Conservation (phyloP, 1,284 basidiomycete species). For the Sporisorium sorghi region DNA sequence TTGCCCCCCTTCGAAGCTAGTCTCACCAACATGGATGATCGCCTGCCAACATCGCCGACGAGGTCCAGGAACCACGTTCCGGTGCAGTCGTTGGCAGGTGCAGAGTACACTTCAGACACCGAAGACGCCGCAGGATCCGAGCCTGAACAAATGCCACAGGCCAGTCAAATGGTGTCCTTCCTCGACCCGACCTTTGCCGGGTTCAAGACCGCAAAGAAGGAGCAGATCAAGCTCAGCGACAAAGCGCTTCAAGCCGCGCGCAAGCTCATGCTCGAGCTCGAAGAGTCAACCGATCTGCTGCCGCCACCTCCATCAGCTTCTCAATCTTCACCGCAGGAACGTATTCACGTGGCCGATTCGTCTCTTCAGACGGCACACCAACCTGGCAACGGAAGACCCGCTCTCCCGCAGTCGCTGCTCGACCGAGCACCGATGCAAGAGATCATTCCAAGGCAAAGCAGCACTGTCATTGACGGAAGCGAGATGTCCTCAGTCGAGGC, state of each 20-base stretch:
- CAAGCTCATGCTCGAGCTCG: slow-evolving; percentile 33
- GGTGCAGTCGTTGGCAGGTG: neutral
- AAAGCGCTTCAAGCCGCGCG: slow-evolving; percentile 33
- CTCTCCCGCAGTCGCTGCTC: neutral
- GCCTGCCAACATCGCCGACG: slow-evolving; percentile 12
- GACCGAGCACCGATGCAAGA: slow-evolving; percentile 26
- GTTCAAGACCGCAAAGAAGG: slow-evolving; percentile 33
- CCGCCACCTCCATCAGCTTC: slow-evolving; percentile 23
- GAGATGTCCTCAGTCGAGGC: neutral
- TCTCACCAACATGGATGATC: neutral
- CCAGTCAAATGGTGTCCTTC: slow-evolving; percentile 35
- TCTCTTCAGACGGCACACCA: neutral
- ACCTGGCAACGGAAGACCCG: neutral
- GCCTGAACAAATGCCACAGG: slow-evolving; percentile 5
- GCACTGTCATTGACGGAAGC: neutral
- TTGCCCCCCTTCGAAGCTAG: slow-evolving; percentile 16
- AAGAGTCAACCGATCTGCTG: slow-evolving; percentile 18
- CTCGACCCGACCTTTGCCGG: slow-evolving; percentile 37
- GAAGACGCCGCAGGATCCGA: slow-evolving; percentile 1
- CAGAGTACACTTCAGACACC: neutral
- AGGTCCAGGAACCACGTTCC: neutral
- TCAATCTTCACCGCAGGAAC: slow-evolving; percentile 16
- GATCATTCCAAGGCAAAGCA: slow-evolving; percentile 21
- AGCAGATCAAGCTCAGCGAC: slow-evolving; percentile 35
- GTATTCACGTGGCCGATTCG: neutral